Evolutionary conservation across 1,284 basidiomycete species (phyloP).

Genomic region (Leucoagaricus sp.): DNA sequence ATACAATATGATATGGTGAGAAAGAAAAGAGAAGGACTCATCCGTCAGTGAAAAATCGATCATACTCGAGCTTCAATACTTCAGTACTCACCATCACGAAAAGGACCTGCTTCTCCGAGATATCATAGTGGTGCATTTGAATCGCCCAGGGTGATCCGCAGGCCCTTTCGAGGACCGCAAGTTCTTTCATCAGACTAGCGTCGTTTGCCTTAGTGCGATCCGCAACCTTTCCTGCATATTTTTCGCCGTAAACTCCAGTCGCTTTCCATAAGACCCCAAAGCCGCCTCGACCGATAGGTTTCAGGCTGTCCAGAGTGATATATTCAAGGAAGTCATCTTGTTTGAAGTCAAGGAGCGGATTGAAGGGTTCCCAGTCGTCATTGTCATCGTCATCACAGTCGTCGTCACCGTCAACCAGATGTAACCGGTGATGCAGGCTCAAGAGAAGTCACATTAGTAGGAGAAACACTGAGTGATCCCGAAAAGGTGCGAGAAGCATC

Average conservation of each 20-base stretch:
- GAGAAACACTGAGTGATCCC: no score
- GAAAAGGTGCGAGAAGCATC: neutral
- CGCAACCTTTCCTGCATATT: neutral
- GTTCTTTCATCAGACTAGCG: neutral
- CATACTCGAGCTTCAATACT: no score
- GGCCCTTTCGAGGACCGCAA: neutral
- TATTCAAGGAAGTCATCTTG: neutral
- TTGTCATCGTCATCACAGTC: neutral
- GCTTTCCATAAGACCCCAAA: constrained; percentile 2
- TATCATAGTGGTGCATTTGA: neutral
- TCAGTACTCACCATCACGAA: constrained; percentile 5
- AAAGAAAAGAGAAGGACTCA: no score
- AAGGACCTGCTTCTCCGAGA: neutral
- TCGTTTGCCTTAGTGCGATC: neutral
- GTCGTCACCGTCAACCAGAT: neutral
- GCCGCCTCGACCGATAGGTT: neutral
- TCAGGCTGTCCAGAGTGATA: neutral
- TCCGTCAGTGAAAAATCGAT: no score
- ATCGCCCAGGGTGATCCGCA: neutral
- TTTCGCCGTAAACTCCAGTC: neutral
- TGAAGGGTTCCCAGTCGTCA: neutral
- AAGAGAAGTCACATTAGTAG: no score
- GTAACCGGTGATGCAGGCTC: neutral
- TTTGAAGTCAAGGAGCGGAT: neutral
- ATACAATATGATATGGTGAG: no score